Base-by-base conservation (phyloP, 345 rosid species). In the Pistacia vera region DNA sequence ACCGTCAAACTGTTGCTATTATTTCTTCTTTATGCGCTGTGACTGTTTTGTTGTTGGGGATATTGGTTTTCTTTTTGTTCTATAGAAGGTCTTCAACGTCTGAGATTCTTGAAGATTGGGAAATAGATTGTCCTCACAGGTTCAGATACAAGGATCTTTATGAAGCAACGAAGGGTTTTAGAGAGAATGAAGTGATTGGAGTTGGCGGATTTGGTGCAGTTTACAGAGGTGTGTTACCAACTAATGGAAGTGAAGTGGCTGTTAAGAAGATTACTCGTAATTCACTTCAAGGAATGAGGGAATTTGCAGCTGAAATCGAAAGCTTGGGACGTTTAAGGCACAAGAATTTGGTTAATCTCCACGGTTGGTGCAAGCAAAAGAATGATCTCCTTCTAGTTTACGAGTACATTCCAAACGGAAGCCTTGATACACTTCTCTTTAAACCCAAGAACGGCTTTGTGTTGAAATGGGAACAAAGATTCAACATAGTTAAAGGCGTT, bases 131-230 rank as follows among this genome's bases (percentile, higher is more conserved):
- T 75, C 96, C 98, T 2, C 94, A 89, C 79, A 80, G 89, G 72
- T 93, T 93, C 65, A 74, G 63, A 33, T 90, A 86, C 75, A 78
- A 83, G 61, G 95, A 92, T 71, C 91, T 90, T 5, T 68, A 88
- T 51, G 63, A 72, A 5, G 97, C 91, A 12, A 92, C 98, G 0
- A 85, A 81, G 69, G 92, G 97, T 11, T 94, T 92, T 66, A 87
- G 78, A 64, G 86, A 86, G 48, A 90, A 84, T 48, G 90, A 89
- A 78, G 68, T 88, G 18, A 84, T 94, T 36, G 98, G 95, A 8
- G 68, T 11, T 33, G 98, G 98, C 16, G 97, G 97, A 14, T 94
- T 92, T 3, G 95, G 95, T 3, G 62, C 75, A 9, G 98, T 93
- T 13, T 93, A 85, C 77, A 88, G 72, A 22, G 98, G 93, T 13